Conservation (phyloP, 805 yeast genomes). For the Starmera amethionina region DNA sequence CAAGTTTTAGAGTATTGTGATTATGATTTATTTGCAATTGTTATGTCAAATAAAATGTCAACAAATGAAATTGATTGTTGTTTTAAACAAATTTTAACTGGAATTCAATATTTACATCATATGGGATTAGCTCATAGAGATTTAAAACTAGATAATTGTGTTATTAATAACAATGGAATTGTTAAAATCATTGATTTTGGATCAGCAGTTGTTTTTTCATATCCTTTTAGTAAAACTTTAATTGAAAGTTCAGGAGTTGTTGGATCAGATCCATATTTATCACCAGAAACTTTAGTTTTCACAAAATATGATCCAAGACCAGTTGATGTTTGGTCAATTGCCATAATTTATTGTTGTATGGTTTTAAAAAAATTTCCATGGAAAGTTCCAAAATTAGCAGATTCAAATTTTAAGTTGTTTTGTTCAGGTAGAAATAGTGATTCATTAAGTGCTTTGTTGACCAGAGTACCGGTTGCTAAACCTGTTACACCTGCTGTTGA, state of each 20-base stretch:
- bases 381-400: slow-evolving; percentile 81
- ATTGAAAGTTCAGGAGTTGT: slow-evolving; percentile 79
- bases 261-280: slow-evolving; percentile 83
- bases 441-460: slow-evolving; percentile 52
- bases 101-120: slow-evolving; percentile 70
- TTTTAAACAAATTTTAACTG: slow-evolving; percentile 76
- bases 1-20: slow-evolving; percentile 96
- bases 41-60: slow-evolving; percentile 86
- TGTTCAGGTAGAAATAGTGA: slow-evolving; percentile 64
- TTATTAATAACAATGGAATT: slow-evolving; percentile 70
- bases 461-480: slow-evolving; percentile 42
- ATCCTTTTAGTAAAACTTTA: slow-evolving; percentile 67
- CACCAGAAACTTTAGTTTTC: slow-evolving; percentile 86
- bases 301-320: slow-evolving; percentile 84
- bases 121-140: slow-evolving; percentile 90
- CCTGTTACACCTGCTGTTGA: slow-evolving; percentile 15
- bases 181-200: slow-evolving; percentile 91
- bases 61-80: slow-evolving; percentile 76
- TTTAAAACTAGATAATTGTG: slow-evolving; percentile 88
- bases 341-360: slow-evolving; percentile 90
- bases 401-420: slow-evolving; percentile 74
- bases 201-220: slow-evolving; percentile 82
- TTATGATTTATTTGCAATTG: slow-evolving; percentile 86
- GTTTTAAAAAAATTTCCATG: slow-evolving; percentile 86
- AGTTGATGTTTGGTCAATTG: slow-evolving; percentile 89